phyloP scores from a whole-genome alignment of 208 protist genomes.

The Phytomonas francai region DNA sequence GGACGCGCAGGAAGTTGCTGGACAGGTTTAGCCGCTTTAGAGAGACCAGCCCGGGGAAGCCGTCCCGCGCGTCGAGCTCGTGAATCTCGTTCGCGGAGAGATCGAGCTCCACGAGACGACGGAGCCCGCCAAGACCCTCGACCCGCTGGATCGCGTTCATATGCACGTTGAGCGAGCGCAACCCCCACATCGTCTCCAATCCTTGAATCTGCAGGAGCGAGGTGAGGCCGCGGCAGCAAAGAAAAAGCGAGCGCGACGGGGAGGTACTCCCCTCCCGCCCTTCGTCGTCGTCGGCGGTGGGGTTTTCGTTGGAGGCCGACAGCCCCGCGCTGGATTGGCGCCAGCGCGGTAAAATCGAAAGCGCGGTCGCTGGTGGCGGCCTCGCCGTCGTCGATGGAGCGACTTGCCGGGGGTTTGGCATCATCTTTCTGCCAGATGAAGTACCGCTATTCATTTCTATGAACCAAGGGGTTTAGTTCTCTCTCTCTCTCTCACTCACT shows the following conservation, averaged over 20 bases:
- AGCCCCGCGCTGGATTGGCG: no score
- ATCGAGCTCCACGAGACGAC: constrained; percentile 60
- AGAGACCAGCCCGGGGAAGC: constrained; percentile 14
- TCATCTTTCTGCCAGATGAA: no score
- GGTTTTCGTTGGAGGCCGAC: no score
- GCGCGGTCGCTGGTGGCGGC: no score
- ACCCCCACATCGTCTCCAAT: constrained; percentile 36
- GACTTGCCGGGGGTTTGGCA: no score
- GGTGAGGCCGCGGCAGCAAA: constrained; percentile 53
- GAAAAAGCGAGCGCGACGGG: constrained; percentile 44
- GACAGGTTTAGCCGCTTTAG: constrained; percentile 67
- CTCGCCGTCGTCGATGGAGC: no score
- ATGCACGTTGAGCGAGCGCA: constrained; percentile 63
- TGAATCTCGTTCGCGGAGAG: constrained; percentile 72
- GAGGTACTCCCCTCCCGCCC: no score
- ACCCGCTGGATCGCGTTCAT: constrained; percentile 64
- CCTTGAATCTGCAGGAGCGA: constrained; percentile 59
- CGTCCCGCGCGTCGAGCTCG: constrained; percentile 15
- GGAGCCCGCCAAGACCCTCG: constrained; percentile 20
- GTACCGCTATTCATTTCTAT: no score
- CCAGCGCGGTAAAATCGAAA: no score
- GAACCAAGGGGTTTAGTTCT: no score
- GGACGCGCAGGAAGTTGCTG: constrained; percentile 41
- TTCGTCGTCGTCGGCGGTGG: no score
- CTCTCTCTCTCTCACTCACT: no score